Percentiles rank a stretch among this genome's conserved stretches.
phyloP scores from a whole-genome alignment of 2,329 filamentous ascomycete species.

The Malbranchea cinnamomea region DNA sequence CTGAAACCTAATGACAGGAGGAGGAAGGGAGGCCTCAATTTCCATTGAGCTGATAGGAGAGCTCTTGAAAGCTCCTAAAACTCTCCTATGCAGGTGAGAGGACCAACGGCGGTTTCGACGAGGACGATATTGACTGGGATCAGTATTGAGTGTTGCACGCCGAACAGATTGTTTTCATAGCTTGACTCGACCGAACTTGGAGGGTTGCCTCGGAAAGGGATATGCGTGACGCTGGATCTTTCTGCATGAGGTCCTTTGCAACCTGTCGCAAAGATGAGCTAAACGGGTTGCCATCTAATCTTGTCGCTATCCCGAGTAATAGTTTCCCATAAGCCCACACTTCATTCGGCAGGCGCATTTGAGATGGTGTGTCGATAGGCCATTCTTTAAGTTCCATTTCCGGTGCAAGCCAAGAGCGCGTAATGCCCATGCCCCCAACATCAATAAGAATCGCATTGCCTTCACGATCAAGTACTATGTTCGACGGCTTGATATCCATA shows the following conservation, averaged over 20 bases:
- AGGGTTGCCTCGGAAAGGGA: conserved; percentile 2
- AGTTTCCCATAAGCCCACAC: conserved; percentile 5
- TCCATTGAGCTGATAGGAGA: too few relatives aligned
- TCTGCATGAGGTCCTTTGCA: conserved; percentile 3
- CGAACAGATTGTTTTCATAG: too few relatives aligned
- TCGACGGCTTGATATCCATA: conserved; percentile 13
- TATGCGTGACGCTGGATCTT: conserved; percentile 2
- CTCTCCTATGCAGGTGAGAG: too few relatives aligned
- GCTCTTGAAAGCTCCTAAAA: too few relatives aligned
- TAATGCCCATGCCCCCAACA: conserved; percentile 10
- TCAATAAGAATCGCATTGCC: conserved; percentile 12
- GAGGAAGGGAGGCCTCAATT: too few relatives aligned
- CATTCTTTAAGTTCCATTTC: conserved; percentile 8
- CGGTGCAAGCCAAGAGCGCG: conserved; percentile 10
- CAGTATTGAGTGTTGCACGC: conserved; percentile 1
- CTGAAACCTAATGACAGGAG: too few relatives aligned
- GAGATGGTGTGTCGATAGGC: background rate
- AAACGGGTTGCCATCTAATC: conserved; percentile 1
- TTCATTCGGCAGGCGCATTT: conserved; percentile 2
- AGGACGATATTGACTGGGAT: conserved; percentile 2
- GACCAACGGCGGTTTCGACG: conserved; percentile 2
- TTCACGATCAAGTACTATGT: conserved; percentile 10
- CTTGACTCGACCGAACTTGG: too few relatives aligned
- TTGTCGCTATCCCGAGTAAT: conserved; percentile 3
- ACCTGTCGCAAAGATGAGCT: background rate